Base-by-base conservation (phyloP, 2,329 filamentous ascomycete genomes). In the Neocatenulostroma microsporum region DNA sequence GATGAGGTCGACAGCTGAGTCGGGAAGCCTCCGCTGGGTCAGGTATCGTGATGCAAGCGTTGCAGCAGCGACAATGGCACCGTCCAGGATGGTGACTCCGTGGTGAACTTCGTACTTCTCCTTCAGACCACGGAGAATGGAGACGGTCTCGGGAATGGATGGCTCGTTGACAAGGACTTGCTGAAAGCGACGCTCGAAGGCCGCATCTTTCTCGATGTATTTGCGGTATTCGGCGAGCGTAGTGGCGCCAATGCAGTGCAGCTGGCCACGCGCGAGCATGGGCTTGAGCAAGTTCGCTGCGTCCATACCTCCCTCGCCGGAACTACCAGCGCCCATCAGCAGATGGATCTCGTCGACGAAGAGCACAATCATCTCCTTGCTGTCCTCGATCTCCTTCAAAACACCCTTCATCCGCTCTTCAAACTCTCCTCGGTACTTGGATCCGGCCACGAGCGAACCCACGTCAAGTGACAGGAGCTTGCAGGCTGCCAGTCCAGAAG, bases 91-190 rank as follows among this genome's bases (percentile, higher is more conserved):
- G 36, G 88, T 75, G 0, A 96, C 89, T 62, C 91, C 89, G 55
- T 98, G 91, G 49, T 96, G 91, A 0, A 96, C 85, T 60, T 96
- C 91, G 54, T 98, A 98, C 48, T 87, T 85, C 55, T 96, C 88
- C 57, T 96, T 96, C 67, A 98, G 95, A 32, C 89, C 91, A 54
- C 91, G 79, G 1, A 98, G 69, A 39, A 98, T 96, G 34, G 86
- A 94, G 44, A 98, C 88, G 0, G 91, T 95, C 49, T 95, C 88
- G 49, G 85, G 78, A 1, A 96, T 88, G 0, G 78, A 81, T 0
- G 91, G 91, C 53, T 98, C 91, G 42, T 80, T 84, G n/a, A 98
- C 87, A 23, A 86, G 63, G 39, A 98, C 94, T 0, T 91, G 88
- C 54, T 98, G 91, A 60, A 98, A 96, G 41, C 91, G 76, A 49